Percentiles rank a stretch among this genome's conserved stretches.
Conservation (phyloP, 1,139 yeast genomes). For the Suhomyces panamericanus region DNA sequence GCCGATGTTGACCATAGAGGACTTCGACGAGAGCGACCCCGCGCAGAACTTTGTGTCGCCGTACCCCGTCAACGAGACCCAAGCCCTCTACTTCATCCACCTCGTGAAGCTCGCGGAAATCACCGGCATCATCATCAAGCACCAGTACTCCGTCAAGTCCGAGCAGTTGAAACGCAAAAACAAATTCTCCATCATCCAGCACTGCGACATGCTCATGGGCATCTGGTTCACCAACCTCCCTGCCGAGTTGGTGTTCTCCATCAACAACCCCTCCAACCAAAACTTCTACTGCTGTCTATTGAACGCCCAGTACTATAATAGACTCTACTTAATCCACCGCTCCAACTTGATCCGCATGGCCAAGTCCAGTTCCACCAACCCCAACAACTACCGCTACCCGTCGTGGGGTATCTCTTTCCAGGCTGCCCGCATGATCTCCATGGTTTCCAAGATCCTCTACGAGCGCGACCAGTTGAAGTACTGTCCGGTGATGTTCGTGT, state of each 20-base stretch:
- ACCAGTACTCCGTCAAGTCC: constrained; percentile 72
- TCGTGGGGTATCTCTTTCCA: constrained; percentile 86
- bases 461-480: constrained; percentile 53
- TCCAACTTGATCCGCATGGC: constrained; percentile 63
- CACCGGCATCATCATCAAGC: constrained; percentile 68
- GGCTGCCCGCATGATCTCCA: constrained; percentile 78
- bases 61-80: constrained; percentile 49
- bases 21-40: constrained; percentile 60
- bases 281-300: constrained; percentile 60
- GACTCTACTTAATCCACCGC: constrained; percentile 70
- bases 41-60: constrained; percentile 43
- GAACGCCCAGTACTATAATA: constrained; percentile 72
- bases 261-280: constrained; percentile 55
- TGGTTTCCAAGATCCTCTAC: constrained; percentile 60
- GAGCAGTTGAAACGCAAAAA: constrained; percentile 51
- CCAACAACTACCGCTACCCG: constrained; percentile 61
- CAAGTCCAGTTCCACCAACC: constrained; percentile 40
- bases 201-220: constrained; percentile 80
- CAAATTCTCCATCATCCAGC: constrained; percentile 58
- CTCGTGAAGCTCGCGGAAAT: constrained; percentile 71
- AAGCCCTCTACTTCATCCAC: constrained; percentile 61
- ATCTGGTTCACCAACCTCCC: constrained; percentile 77
- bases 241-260: constrained; percentile 59
- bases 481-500: constrained; percentile 58
- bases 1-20: constrained; percentile 66